Evolutionary conservation across 177 flowering plant species (phyloP), one percentile per base, ranked within the genome.

Genomic region (Vitis hybrid): DNA sequence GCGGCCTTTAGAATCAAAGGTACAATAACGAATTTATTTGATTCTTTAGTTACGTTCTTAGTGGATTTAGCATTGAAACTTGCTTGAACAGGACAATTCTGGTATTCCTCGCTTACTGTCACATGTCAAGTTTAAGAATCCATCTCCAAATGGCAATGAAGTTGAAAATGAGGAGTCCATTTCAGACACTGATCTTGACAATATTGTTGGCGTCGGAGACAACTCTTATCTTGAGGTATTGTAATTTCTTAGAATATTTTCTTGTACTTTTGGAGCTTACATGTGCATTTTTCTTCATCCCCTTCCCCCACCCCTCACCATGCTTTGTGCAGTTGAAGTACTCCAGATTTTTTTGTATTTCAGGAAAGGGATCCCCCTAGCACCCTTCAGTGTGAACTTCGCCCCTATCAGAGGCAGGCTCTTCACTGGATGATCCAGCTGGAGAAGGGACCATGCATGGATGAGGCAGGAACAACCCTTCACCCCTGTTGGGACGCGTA

Each of bases 401-500:
- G 97, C 4, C 92, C 95, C 6, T 95, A 95, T 76, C 99, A 95
- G 78, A 95, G 88, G 78, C 98, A 95, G 84, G 99, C 99, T 40
- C 93, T 95, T 77, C 76, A 82, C 72, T 95, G 97, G 97, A 95
- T 95, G 99, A 58, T 74, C 71, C 90, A 83, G 64, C 80, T 88
- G 68, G 98, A 95, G 83, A 91, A 77, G 82, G 97, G 97, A 62
- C 72, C 77, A 56, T 81, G 79, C 69, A 57, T 79, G 67, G 95
- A 92, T 76, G 92, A 83, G 64, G 93, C 90, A 13, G 90, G 89
- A 64, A 80, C 87, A 68, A 87, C 93, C 8, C 92, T 95, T 74
- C 99, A 95, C 74, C 99, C 99, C 57, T 93, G 98, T 72, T 95
- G 99, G 99, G 91, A 87, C 73, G 97, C 97, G 58, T 95, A 90